phyloP scores from a whole-genome alignment of 345 rosid species.

The Acer negundo region DNA sequence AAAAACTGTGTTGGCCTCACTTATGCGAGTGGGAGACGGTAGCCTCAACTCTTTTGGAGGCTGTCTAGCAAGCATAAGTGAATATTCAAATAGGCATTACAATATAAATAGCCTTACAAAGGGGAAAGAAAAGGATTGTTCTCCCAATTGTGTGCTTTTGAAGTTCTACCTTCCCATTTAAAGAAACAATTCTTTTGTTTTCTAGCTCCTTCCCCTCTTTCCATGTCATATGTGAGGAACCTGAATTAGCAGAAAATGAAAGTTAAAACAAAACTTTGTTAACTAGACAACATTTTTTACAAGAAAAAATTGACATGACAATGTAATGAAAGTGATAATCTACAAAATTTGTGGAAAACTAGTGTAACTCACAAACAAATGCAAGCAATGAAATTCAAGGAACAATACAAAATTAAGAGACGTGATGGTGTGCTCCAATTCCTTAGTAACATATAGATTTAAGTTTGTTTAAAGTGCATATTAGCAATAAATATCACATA shows the following conservation, averaged over 20 bases:
- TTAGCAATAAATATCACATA: neutral
- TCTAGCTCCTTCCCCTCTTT: conserved; percentile 81
- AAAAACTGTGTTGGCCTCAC: too few species aligned
- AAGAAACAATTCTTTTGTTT: conserved; percentile 55
- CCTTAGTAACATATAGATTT: neutral
- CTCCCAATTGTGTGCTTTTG: neutral
- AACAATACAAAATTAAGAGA: neutral
- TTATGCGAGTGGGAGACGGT: too few species aligned
- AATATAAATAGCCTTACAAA: neutral
- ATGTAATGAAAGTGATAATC: neutral
- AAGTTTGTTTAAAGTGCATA: neutral
- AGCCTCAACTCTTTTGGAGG: too few species aligned
- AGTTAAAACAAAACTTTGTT: neutral
- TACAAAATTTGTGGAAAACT: neutral
- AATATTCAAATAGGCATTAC: too few species aligned
- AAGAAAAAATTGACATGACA: neutral
- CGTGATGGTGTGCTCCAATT: neutral
- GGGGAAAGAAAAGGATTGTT: neutral
- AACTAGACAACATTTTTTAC: neutral
- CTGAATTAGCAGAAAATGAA: conserved; percentile 30
- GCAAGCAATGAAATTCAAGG: neutral
- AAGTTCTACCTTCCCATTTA: conserved; percentile 76
- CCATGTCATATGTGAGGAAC: conserved; percentile 69
- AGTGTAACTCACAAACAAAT: neutral
- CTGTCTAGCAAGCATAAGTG: too few species aligned